These are phyloP conservation scores for Thuja plicata DNA, from an alignment of 83 land plant species.

Conservation along the genomic window DNA sequence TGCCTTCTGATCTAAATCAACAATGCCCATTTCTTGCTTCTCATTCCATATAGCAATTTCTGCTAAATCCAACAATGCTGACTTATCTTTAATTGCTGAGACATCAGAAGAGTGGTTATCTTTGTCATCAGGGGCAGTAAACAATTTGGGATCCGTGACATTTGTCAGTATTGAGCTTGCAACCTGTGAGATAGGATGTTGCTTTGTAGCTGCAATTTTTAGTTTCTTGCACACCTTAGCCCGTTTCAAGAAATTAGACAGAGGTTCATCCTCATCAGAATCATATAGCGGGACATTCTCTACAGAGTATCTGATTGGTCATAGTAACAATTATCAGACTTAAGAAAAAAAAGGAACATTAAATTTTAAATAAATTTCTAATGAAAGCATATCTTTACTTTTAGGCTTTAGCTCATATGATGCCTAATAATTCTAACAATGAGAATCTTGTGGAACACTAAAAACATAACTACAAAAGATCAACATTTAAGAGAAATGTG, in stretches of 20 bases:
- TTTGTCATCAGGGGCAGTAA: background rate
- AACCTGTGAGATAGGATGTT: background rate
- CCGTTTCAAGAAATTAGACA: slow-evolving; percentile 27
- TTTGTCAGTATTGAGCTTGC: background rate
- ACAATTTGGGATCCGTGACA: background rate
- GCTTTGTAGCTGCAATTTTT: background rate
- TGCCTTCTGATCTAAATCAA: slow-evolving; percentile 8
- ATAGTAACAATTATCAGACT: background rate
- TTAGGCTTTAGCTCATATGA: background rate
- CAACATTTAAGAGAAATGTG: background rate
- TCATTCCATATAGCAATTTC: slow-evolving; percentile 20
- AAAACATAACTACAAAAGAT: background rate
- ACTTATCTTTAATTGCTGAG: slow-evolving; percentile 1
- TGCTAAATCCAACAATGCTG: slow-evolving; percentile 16
- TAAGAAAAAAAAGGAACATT: background rate
- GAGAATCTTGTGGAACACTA: background rate
- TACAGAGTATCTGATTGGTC: slow-evolving; percentile 52
- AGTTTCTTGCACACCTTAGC: slow-evolving; percentile 17
- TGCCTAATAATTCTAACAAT: background rate
- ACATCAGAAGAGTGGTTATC: background rate
- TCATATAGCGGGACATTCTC: slow-evolving; percentile 80
- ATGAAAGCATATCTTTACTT: background rate
- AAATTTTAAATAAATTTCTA: background rate
- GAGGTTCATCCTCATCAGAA: slow-evolving; percentile 70
- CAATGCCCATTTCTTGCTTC: slow-evolving; percentile 21